A percentile compares a stretch with the other conserved stretches of the same genome.
phyloP scores from a whole-genome alignment of 371 early-diverging fungal genomes.

The Choanephora cucurbitarum region DNA sequence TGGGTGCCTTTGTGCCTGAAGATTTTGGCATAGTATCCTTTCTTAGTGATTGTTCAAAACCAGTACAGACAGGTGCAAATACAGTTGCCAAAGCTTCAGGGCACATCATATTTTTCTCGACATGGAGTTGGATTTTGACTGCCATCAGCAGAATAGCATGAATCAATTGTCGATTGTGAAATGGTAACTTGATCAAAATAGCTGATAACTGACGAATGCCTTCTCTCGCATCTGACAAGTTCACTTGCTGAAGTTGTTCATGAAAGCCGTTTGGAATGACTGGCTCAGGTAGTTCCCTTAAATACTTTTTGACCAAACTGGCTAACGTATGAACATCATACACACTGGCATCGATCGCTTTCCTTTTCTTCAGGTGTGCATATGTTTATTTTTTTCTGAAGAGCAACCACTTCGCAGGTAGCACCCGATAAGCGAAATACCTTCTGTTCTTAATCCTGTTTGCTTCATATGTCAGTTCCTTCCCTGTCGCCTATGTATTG shows the following conservation, averaged over 20 bases:
- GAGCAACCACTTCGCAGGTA: conserved; percentile 35
- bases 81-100: conserved; percentile 49
- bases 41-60: conserved; percentile 37
- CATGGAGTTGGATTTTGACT: conserved; percentile 28
- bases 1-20: background rate
- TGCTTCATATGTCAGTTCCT: background rate
- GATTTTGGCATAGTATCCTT: conserved; percentile 2
- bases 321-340: conserved; percentile 50
- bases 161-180: conserved; percentile 38
- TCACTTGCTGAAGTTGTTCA: conserved; percentile 19
- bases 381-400: conserved; percentile 35
- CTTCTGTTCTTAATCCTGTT: conserved; percentile 32
- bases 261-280: conserved; percentile 45
- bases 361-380: conserved; percentile 32
- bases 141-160: conserved; percentile 36
- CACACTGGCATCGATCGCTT: conserved; percentile 27
- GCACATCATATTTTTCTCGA: conserved; percentile 37
- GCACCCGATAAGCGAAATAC: conserved; percentile 51
- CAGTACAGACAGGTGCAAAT: conserved; percentile 47
- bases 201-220: conserved; percentile 18
- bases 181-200: conserved; percentile 33
- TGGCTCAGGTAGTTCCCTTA: conserved; percentile 44
- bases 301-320: conserved; percentile 48
- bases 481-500: background rate
- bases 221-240: background rate